These are phyloP conservation scores for Trichocladium antarcticum DNA, from an alignment of 495 filamentous ascomycete genomes.

Conservation along the genomic window DNA sequence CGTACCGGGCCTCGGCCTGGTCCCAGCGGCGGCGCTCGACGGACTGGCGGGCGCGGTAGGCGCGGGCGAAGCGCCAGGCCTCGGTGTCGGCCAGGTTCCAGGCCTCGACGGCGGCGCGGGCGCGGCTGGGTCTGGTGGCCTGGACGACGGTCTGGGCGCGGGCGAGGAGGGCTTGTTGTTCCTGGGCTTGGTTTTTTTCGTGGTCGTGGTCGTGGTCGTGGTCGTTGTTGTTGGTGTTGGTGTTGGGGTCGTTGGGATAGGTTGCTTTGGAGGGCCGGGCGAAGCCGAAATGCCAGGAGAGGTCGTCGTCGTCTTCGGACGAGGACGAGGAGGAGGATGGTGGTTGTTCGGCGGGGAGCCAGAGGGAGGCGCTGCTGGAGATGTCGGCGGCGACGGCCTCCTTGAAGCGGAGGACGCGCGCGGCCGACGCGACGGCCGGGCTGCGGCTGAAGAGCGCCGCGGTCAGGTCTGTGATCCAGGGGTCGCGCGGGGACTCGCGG, in stretches of 20 bases:
- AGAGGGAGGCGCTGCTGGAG: conserved; percentile 49
- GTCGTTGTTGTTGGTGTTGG: conserved; percentile 43
- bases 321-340: conserved; percentile 35
- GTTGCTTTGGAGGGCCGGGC: conserved; percentile 46
- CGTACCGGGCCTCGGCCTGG: conserved; percentile 55
- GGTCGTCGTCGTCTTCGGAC: conserved; percentile 41
- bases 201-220: conserved; percentile 22
- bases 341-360: conserved; percentile 67
- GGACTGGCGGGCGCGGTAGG: conserved; percentile 48
- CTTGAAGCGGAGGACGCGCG: conserved; percentile 65
- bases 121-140: conserved; percentile 26
- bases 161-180: conserved; percentile 53
- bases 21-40: conserved; percentile 60
- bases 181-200: conserved; percentile 32
- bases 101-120: conserved; percentile 47
- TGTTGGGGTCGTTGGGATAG: conserved; percentile 25
- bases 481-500: conserved; percentile 62
- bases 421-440: conserved; percentile 45
- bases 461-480: conserved; percentile 68
- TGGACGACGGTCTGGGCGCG: conserved; percentile 44
- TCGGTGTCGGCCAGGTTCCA: conserved; percentile 94
- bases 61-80: conserved; percentile 81
- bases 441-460: conserved; percentile 48
- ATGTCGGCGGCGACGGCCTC: conserved; percentile 61
- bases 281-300: conserved; percentile 90